Evolutionary conservation across 257 asterid species (phyloP), one percentile per base, ranked within the genome.

Genomic region (Solanum sitiens): DNA sequence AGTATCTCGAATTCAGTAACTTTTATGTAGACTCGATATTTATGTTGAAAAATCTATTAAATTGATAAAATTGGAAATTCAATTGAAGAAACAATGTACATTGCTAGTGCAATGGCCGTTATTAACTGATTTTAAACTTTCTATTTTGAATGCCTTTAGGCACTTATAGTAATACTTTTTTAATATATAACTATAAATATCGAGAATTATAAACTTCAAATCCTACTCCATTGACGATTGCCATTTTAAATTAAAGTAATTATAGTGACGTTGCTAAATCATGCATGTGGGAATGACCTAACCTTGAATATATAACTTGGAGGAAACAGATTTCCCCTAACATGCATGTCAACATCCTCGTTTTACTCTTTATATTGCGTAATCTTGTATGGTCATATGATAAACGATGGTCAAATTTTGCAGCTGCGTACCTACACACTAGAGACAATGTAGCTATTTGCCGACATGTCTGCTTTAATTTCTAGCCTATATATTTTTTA

Each of bases 251-350:
- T 63, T 63, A 63, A 63, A 63, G 32, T 63, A 32, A n/a, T n/a
- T n/a, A n/a, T n/a, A 63, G 6, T 63, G 71, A n/a, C 30, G 15
- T 10, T 63, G 32, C 32, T 63, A 32, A 32, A 63, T 63, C 56
- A 87, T 88, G 88, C 91, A 84, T 85, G 92, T 85, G 90, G 86
- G 85, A 42, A 83, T 87, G 88, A 87, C 86, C 76, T 85, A 89
- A 91, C 63, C 74, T 42, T 75, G 18, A 25, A 83, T 63, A 63
- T 63, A 63, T 86, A 79, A 63, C 87, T 88, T 87, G 50, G 59
- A 73, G 88, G 86, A 39, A 67, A 77, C 40, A 83, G 27, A 33
- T 86, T 80, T n/a, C 42, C 83, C 45, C 20, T 47, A 82, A 77
- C 65, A 86, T 84, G 68, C 83, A 87, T 83, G 89, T 65, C 27